Base-by-base conservation (phyloP, 176 grass and related monocot genomes). In the Oryza glaberrima region DNA sequence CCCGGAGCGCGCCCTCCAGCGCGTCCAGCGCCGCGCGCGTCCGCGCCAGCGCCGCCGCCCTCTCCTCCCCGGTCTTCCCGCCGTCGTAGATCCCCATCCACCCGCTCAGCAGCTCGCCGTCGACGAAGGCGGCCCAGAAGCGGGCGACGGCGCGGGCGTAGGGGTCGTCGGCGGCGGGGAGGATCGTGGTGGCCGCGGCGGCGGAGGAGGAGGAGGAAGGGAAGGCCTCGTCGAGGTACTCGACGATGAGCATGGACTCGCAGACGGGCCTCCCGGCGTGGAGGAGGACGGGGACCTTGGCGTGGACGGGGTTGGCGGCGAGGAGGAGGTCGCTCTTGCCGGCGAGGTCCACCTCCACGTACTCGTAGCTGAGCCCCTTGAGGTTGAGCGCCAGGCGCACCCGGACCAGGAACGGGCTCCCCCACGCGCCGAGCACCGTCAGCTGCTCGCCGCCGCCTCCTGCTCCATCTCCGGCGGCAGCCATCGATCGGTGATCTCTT, bases 171-270 rank as follows among this genome's bases (percentile, higher is more conserved):
- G 79, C 89, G 30, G 79, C 60, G 14, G 89, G 81, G 63, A 94
- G 80, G 67, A 94, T 67, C 23, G 75, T 20, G 0, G 10, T 5
- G 48, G 26, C 26, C 26, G 12, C 15, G 26, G 75, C 82, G 45
- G 23, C 65, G 26, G 35, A 8, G 4, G 26, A 26, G 26, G 26
- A 26, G 26, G 26, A 26, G 26, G 36, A 38, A 6, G 26, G 14
- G 89, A 90, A 89, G 30, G 86, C 88, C 8, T 94, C 89, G 3
- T 94, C 86, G 11, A 94, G 75, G 80, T 94, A 94, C 86, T 89
- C 70, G 3, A 94, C 11, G 36, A 94, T 91, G 75, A 94, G 10
- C 69, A 87, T 79, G 11, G 89, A 94, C 74, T 91, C 83, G 38
- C 70, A 85, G 28, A 94, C 17, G 12, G 89, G 76, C 69, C 7